Evolutionary conservation across 176 grass and related monocot species (phyloP).

Genomic region (Luzula sylvatica): DNA sequence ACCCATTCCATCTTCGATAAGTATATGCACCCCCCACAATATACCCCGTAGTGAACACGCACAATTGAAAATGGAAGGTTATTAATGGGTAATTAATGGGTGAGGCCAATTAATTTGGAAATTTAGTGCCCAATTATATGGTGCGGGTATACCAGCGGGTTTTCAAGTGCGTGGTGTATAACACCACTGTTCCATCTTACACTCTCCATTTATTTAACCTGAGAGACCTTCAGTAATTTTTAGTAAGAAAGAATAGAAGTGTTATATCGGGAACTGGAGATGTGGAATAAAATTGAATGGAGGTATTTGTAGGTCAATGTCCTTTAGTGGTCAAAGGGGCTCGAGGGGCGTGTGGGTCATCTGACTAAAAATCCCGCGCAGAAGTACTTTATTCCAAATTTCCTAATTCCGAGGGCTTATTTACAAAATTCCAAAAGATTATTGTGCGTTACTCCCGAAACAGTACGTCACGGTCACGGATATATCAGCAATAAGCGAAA

Average conservation of each 20-base stretch:
- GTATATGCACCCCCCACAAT: no score
- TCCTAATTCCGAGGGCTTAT: not conserved
- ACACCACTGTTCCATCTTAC: not conserved
- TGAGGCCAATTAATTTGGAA: no score
- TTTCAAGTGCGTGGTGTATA: no score
- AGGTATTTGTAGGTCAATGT: not conserved
- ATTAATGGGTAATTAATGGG: no score
- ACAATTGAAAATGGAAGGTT: no score
- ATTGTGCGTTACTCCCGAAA: not conserved
- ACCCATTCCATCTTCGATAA: no score
- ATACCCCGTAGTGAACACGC: no score
- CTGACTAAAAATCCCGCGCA: conserved; percentile 13
- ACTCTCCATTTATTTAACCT: not conserved
- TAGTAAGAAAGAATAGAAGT: no score
- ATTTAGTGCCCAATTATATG: no score
- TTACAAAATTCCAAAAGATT: conserved; percentile 9
- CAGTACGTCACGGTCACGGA: conserved; percentile 1
- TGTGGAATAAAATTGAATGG: not conserved
- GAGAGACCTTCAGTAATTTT: not conserved
- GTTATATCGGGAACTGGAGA: no score
- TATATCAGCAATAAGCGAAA: not conserved
- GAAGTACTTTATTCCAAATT: not conserved
- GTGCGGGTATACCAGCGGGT: no score
- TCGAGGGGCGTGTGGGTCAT: conserved; percentile 21
- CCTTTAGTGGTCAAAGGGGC: conserved; percentile 20